Evolutionary conservation across 805 yeast species (phyloP).

Genomic region (Scheffersomyces lignosus): DNA sequence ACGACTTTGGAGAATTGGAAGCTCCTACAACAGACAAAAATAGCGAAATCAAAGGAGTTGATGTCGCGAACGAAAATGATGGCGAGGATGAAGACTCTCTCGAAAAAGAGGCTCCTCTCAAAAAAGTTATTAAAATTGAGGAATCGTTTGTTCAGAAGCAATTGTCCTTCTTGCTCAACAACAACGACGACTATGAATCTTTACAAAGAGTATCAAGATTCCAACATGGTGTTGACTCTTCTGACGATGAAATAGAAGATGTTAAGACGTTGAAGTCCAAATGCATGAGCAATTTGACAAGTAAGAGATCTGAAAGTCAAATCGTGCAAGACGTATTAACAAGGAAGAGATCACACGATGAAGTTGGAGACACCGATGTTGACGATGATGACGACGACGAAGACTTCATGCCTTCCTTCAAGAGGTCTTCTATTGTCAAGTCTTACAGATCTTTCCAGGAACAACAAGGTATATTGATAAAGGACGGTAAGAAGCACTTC

Average conservation of each 20-base stretch:
- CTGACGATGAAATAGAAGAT: slow-evolving; percentile 45
- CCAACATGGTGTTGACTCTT: slow-evolving; percentile 40
- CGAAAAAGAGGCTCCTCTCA: slow-evolving; percentile 22
- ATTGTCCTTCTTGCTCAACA: slow-evolving; percentile 49
- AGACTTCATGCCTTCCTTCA: slow-evolving; percentile 39
- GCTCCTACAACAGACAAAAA: not conserved
- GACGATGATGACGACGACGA: slow-evolving; percentile 33
- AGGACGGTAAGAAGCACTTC: slow-evolving; percentile 35
- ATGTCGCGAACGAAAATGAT: slow-evolving; percentile 12
- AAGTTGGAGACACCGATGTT: slow-evolving; percentile 12
- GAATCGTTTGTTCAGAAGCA: slow-evolving; percentile 57
- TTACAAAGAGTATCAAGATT: slow-evolving; percentile 29
- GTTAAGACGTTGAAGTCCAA: slow-evolving; percentile 45
- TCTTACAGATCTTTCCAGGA: slow-evolving; percentile 44
- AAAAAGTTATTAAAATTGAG: slow-evolving; percentile 41
- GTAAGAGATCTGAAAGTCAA: slow-evolving; percentile 23
- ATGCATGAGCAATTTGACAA: slow-evolving; percentile 33
- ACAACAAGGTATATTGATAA: slow-evolving; percentile 39
- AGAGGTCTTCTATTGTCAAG: slow-evolving; percentile 46
- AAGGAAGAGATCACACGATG: slow-evolving; percentile 14
- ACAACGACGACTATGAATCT: slow-evolving; percentile 29
- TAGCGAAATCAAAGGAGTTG: slow-evolving; percentile 1
- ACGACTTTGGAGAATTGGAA: slow-evolving; percentile 19
- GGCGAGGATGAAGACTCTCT: slow-evolving; percentile 15
- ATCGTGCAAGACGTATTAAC: slow-evolving; percentile 19